Percentiles rank a stretch among this genome's conserved stretches.
phyloP scores from a whole-genome alignment of 1,139 yeast species.

The Blastobotrys serpentis region DNA sequence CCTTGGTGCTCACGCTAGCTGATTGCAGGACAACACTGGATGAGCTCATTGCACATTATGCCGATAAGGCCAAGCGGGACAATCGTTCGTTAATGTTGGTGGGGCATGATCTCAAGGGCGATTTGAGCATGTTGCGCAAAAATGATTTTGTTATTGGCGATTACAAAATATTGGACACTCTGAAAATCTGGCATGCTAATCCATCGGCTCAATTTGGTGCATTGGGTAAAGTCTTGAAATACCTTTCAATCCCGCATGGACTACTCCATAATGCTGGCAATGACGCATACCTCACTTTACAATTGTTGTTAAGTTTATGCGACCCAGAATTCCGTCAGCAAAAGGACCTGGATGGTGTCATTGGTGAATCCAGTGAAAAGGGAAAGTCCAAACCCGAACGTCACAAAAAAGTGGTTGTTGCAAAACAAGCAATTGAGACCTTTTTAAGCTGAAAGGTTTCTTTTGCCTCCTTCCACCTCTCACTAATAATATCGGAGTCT shows the following conservation, averaged over 20 bases:
- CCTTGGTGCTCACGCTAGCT: slow-evolving; percentile 21
- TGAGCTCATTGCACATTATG: slow-evolving; percentile 16
- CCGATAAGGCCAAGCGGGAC: slow-evolving; percentile 20
- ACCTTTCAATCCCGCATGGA: slow-evolving; percentile 58
- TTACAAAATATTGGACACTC: slow-evolving; percentile 51
- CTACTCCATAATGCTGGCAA: slow-evolving; percentile 80
- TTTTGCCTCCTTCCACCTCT: too few relatives aligned
- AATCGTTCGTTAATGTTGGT: slow-evolving; percentile 46
- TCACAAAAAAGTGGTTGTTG: background rate
- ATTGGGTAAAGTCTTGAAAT: slow-evolving; percentile 51
- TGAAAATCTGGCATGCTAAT: slow-evolving; percentile 47
- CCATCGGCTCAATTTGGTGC: slow-evolving; percentile 48
- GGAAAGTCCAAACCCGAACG: background rate
- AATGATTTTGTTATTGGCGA: slow-evolving; percentile 52
- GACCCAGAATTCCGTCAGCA: slow-evolving; percentile 45
- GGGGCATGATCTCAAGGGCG: slow-evolving; percentile 70
- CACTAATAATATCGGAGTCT: too few relatives aligned
- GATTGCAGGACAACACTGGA: slow-evolving; percentile 23
- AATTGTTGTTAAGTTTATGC: slow-evolving; percentile 51
- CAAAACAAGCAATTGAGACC: background rate
- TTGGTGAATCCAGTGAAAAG: background rate
- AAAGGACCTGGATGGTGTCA: slow-evolving; percentile 13
- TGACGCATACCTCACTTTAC: slow-evolving; percentile 69
- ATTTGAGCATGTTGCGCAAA: slow-evolving; percentile 51
- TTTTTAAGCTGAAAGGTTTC: background rate